Conservation (phyloP, 495 filamentous ascomycete species). For the Baudoinia panamericana region DNA sequence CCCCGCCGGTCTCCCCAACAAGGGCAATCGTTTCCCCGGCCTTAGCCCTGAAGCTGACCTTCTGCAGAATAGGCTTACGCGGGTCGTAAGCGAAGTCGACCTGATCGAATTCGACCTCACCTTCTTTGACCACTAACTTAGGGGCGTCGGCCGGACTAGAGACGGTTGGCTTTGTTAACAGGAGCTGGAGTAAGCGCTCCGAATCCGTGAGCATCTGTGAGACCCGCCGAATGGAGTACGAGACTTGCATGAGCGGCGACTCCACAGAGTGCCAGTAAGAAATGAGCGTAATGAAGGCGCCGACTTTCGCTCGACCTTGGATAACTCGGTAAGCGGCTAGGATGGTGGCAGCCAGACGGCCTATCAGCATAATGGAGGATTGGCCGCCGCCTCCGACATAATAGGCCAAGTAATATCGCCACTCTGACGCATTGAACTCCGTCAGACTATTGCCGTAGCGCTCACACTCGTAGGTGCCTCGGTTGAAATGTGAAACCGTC, state of each 20-base stretch:
- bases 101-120: slow-evolving; percentile 49
- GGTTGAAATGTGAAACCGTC: slow-evolving; percentile 60
- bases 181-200: slow-evolving; percentile 57
- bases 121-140: slow-evolving; percentile 42
- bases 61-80: slow-evolving; percentile 50
- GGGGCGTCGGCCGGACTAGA: slow-evolving; percentile 42
- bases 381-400: slow-evolving; percentile 36
- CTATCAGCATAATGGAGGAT: slow-evolving; percentile 47
- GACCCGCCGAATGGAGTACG: slow-evolving; percentile 40
- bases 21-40: slow-evolving; percentile 56
- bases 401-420: slow-evolving; percentile 24
- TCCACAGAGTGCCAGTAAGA: slow-evolving; percentile 49
- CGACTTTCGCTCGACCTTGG: slow-evolving; percentile 42
- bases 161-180: slow-evolving; percentile 53
- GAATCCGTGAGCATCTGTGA: slow-evolving; percentile 53
- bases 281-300: slow-evolving; percentile 56
- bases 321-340: slow-evolving; percentile 57
- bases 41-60: slow-evolving; percentile 43
- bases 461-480: slow-evolving; percentile 48
- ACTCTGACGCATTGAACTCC: slow-evolving; percentile 20
- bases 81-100: slow-evolving; percentile 62
- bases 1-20: slow-evolving; percentile 63
- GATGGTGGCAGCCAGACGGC: slow-evolving; percentile 48
- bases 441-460: slow-evolving; percentile 37
- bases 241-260: slow-evolving; percentile 51